Base-by-base conservation (phyloP, 257 asterid genomes). In the Solanum verrucosum region DNA sequence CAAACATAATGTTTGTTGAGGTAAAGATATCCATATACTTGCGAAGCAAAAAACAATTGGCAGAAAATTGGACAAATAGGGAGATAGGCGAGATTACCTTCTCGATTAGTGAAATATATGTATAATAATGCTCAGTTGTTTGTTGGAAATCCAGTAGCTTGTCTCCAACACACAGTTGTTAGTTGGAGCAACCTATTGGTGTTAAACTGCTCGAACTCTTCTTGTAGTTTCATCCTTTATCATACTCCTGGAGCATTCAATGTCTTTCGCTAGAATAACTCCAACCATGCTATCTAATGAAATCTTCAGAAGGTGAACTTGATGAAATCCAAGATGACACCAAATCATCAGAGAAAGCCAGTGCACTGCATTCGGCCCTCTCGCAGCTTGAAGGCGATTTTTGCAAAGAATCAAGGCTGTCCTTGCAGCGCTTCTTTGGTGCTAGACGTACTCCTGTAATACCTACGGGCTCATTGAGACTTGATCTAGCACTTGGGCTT, bases 401-500 rank as follows among this genome's bases (percentile, higher is more conserved):
- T 90, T 94, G 98, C 81, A 94, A 94, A 87, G 98, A 96, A 88
- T 95, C 98, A 3, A 95, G 92, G 98, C 89, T 96, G 87, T 95
- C 99, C 4, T 87, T 94, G 94, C 98, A 94, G 82, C 94, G 98
- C 2, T 96, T 96, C 92, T 97, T 95, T 90, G 92, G 98, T 86
- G 89, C 98, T 79, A 93, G 99, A 87, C 95, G 93, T 63, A 93
- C 98, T 74, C 93, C 94, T 16, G 98, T 94, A 65, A 92, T 96
- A 91, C 93, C 99, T 67, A 96, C 99, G 0, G 99, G 99, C 44
- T 97, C 99, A 20, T 77, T 97, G 92, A 94, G 89, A 90, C 95
- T 97, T 65, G 99, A 97, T 91, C 93, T 92, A 85, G 99, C 99
- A 85, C 99, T 97, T 87, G 98, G 99, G 63, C 88, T 93, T 40